A percentile compares a stretch with the other conserved stretches of the same genome.
These are phyloP conservation scores for Populus hybrid DNA, from an alignment of 441 rosid genomes.

Conservation along the genomic window DNA sequence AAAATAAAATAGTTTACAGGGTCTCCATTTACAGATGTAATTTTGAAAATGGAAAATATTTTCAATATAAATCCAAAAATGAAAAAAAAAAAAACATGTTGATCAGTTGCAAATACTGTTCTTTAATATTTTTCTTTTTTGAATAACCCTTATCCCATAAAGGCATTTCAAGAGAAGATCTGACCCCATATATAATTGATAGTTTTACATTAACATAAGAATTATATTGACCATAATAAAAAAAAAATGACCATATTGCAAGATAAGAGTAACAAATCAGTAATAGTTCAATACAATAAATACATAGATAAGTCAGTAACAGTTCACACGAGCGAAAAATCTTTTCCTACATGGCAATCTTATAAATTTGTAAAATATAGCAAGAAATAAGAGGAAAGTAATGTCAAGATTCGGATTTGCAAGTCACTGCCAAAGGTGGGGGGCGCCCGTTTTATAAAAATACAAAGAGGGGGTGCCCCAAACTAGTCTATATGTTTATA, in stretches of 20 bases:
- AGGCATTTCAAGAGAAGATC: not conserved
- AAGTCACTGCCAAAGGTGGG: too few relatives aligned
- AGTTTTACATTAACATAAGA: not conserved
- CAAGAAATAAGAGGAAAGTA: not conserved
- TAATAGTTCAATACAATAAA: not conserved
- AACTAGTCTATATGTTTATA: slow-evolving; percentile 6
- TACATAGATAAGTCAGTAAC: not conserved
- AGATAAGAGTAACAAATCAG: not conserved
- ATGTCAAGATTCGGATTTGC: not conserved
- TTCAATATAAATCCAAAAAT: not conserved
- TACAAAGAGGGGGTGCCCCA: slow-evolving; percentile 1
- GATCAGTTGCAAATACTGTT: not conserved
- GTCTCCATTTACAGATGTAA: not conserved
- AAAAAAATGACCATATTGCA: not conserved
- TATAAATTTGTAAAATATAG: not conserved
- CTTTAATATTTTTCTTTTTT: not conserved
- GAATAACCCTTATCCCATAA: not conserved
- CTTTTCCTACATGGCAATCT: not conserved
- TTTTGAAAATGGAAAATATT: not conserved
- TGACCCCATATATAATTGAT: not conserved
- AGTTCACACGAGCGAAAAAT: not conserved
- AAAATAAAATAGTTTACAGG: not conserved
- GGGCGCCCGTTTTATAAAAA: slow-evolving; percentile 6
- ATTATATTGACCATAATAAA: not conserved
- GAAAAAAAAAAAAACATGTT: not conserved